phyloP scores from a whole-genome alignment of 495 filamentous ascomycete species.

The Lentithecium fluviatile region DNA sequence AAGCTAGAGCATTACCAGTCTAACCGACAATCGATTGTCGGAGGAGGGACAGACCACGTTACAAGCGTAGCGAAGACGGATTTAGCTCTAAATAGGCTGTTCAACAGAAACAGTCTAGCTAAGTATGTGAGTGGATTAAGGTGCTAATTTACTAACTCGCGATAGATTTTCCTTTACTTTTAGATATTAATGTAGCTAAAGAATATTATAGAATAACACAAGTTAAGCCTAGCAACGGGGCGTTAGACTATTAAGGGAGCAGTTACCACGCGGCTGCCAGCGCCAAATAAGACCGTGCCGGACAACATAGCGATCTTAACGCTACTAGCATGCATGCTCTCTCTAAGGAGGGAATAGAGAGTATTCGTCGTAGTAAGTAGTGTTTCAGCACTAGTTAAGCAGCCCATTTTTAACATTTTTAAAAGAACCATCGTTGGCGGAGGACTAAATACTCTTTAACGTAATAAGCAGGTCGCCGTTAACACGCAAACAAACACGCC shows the following conservation, averaged over 20 bases:
- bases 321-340: constrained; percentile 1
- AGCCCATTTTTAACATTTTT: constrained; percentile 13
- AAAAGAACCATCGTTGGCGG: constrained; percentile 4
- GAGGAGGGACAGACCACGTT: constrained; percentile 11
- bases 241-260: constrained; percentile 11
- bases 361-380: constrained; percentile 12
- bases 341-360: background rate
- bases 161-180: constrained; percentile 24
- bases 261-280: constrained; percentile 6
- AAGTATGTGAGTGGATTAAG: constrained; percentile 16
- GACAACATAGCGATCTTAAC: constrained; percentile 14
- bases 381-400: constrained; percentile 14
- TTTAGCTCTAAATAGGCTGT: constrained; percentile 19
- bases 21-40: constrained; percentile 4
- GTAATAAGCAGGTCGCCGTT: constrained; percentile 1
- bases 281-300: constrained; percentile 4
- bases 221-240: constrained; percentile 9
- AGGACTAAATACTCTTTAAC: constrained; percentile 12
- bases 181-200: constrained; percentile 11
- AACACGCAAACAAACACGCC: constrained; percentile 14
- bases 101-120: constrained; percentile 24
- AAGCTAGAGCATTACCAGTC: constrained; percentile 21
- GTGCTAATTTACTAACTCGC: constrained; percentile 19
- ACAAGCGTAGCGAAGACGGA: constrained; percentile 15
- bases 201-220: constrained; percentile 3